Evolutionary conservation across 495 filamentous ascomycete genomes (phyloP), one percentile per base, ranked within the genome.

Genomic region (Recurvomyces mirabilis): DNA sequence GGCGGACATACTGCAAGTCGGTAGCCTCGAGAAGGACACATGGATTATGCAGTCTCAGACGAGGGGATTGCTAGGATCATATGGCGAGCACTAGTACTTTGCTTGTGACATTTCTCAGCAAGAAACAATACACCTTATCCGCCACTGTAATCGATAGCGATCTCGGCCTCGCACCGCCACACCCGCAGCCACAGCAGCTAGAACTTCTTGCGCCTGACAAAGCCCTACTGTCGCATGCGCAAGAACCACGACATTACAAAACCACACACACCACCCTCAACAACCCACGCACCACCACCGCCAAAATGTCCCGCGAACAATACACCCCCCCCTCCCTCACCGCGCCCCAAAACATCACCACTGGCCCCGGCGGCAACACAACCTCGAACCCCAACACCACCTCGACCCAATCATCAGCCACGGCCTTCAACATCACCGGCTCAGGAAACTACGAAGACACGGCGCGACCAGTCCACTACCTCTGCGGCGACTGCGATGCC

Each of bases 401-500:
- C 38, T 6, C 2, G 20, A 13, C 11, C 12, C 25, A 14, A 5
- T 4, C 19, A 3, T 20, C 26, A 11, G 19, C 17, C 43, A 46
- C 32, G 34, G 24, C 17, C 51, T 44, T 44, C 51, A 46, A 45
- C 41, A 38, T 48, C 29, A 49, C 50, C 14, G 51, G 46, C 40
- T 21, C 14, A 15, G 34, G 24, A 47, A 57, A 60, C 25, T 49
- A 43, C 36, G 56, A 58, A 47, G 58, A 58, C 43, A 40, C 37
- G 18, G 47, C 46, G 20, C 48, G 51, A 3, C 58, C 72, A 17
- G 88, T 93, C 58, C 71, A 75, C 53, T 98, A 98, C 69, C 71
- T 83, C 38, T 98, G 91, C 69, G 91, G 87, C 61, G 87, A 95
- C 67, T 98, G 91, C 72, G 83, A 84, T 44, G 66, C 74, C 41